These are phyloP conservation scores for Albatrellus ellisii DNA, from an alignment of 768 basidiomycete species.

Conservation along the genomic window DNA sequence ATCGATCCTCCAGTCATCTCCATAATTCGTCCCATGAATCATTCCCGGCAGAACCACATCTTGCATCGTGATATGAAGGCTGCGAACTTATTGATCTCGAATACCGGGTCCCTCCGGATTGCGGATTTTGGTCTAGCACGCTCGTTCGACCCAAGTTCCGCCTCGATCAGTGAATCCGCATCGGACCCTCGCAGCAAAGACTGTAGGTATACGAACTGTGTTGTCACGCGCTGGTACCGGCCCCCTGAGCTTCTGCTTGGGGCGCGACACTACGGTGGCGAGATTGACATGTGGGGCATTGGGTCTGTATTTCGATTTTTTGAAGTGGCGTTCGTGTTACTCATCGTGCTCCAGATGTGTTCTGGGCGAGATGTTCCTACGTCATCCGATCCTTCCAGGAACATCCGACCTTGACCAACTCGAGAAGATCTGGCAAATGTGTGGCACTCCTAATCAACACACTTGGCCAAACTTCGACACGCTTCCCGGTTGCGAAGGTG, in stretches of 20 bases:
- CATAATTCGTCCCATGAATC: constrained; percentile 6
- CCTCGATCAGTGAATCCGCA: constrained; percentile 21
- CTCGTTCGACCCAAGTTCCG: constrained; percentile 45
- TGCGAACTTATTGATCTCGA: constrained; percentile 90
- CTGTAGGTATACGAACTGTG: constrained; percentile 86
- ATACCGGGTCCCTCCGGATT: constrained; percentile 70
- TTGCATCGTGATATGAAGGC: constrained; percentile 99
- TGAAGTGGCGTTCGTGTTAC: neutral
- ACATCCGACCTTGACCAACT: constrained; percentile 86
- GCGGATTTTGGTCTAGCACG: constrained; percentile 97
- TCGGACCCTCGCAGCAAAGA: constrained; percentile 34
- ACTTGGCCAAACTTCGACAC: constrained; percentile 69
- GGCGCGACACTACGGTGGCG: constrained; percentile 79
- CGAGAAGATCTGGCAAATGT: constrained; percentile 79
- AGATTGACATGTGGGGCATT: constrained; percentile 96
- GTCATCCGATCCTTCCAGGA: constrained; percentile 78
- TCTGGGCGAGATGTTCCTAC: constrained; percentile 91
- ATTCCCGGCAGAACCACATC: constrained; percentile 65
- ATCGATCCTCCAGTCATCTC: constrained; percentile 1
- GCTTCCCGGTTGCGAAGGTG: constrained; percentile 69
- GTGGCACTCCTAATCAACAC: constrained; percentile 77
- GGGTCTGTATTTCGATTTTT: constrained; percentile 40
- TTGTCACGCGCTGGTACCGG: constrained; percentile 91
- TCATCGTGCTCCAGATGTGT: constrained; percentile 50
- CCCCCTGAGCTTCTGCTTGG: constrained; percentile 89